Evolutionary conservation across 805 yeast genomes (phyloP), one percentile per base, ranked within the genome.

Genomic region (Teunomyces aglyptinius): DNA sequence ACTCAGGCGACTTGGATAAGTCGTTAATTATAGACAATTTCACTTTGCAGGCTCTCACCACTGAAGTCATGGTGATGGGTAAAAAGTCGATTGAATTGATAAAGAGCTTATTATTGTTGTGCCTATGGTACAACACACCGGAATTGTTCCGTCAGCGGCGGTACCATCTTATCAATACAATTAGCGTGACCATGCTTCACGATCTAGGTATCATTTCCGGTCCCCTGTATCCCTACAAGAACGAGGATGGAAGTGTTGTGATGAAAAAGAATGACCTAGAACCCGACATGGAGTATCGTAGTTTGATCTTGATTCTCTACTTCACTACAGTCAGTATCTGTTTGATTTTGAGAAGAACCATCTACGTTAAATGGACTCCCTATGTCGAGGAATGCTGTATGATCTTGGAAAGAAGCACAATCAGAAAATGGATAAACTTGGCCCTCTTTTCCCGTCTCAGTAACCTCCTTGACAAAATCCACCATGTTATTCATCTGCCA

Each of bases 81-180:
- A 75, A 80, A 46, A 90, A 88, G 65, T 76, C 83, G 5, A 64
- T 82, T 13, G 91, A 88, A 60, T 64, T 88, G 31, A 67, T 89
- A 33, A 83, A 84, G 60, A 68, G 83, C 15, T 67, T 86, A 42
- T 59, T 86, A 15, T 57, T 87, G 5, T 68, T 86, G 44, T 77
- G 86, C 20, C 63, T 84, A 24, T 90, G 96, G 96, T 89, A 89
- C 60, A 87, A 86, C 53, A 79, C 88, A 3, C 87, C 96, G 0
- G 96, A 89, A 63, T 70, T 87, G 54, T 86, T 87, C 53, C 86
- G 83, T 52, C 86, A 86, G 55, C 80, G 95, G 47, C 78, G 95
- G 41, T 83, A 84, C 52, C 94, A 87, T 59, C 69, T 89, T 44
- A 75, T 88, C 51, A 80, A 81, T 45, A 70, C 80, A 11, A 68